phyloP scores from a whole-genome alignment of 257 asterid species.

The Vinca minor region DNA sequence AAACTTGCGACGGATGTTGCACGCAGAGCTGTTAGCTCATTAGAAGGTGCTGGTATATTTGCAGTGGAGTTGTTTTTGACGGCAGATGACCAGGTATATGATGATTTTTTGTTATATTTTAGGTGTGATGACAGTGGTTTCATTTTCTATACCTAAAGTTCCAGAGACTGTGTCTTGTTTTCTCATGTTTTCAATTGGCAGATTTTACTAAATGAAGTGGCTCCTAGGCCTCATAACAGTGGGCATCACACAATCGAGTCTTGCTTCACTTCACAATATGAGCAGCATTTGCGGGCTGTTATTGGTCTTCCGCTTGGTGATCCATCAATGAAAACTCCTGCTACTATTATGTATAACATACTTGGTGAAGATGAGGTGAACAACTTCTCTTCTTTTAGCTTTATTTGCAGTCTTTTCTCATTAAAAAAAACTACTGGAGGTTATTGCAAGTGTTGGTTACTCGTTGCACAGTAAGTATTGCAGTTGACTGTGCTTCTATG shows the following conservation, averaged over 20 bases:
- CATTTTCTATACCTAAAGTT: background rate
- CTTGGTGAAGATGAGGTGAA: constrained; percentile 92
- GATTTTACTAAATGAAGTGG: constrained; percentile 92
- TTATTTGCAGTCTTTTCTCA: background rate
- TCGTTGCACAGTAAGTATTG: too few species aligned
- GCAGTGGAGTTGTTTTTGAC: constrained; percentile 93
- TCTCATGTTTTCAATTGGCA: constrained; percentile 17
- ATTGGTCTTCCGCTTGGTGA: constrained; percentile 95
- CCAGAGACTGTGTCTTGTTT: background rate
- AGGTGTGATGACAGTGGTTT: background rate
- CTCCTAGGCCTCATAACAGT: constrained; percentile 98
- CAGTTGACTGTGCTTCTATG: too few species aligned
- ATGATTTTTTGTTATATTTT: background rate
- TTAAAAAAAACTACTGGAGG: too few species aligned
- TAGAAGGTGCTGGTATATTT: constrained; percentile 94
- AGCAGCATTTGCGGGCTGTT: constrained; percentile 94
- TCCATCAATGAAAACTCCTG: constrained; percentile 77
- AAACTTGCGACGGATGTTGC: constrained; percentile 89
- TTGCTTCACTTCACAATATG: constrained; percentile 83
- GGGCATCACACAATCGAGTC: constrained; percentile 94
- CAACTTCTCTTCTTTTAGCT: background rate
- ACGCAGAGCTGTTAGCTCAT: constrained; percentile 62
- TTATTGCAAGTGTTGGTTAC: too few species aligned
- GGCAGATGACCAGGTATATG: constrained; percentile 73
- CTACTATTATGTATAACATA: constrained; percentile 87